Percentiles rank a stretch among this genome's conserved stretches.
These are phyloP conservation scores for Coprinopsis sp. DNA, from an alignment of 768 basidiomycete genomes.

Conservation along the genomic window DNA sequence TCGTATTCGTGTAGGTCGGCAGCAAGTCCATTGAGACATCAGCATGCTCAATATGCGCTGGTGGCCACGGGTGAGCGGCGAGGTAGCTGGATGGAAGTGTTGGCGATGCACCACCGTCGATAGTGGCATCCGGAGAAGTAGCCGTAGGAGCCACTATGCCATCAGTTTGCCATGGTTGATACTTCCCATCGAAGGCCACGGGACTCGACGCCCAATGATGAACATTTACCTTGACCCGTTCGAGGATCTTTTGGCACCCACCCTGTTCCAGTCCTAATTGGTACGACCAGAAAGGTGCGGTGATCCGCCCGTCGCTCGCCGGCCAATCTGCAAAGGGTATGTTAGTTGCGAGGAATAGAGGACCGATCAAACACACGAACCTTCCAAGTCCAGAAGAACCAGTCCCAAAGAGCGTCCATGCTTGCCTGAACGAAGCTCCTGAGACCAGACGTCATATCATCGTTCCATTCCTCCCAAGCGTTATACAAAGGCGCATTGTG, in stretches of 20 bases:
- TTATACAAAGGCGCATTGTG: slow-evolving; percentile 20
- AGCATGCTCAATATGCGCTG: slow-evolving; percentile 40
- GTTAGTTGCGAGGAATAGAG: neutral
- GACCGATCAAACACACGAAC: slow-evolving; percentile 3
- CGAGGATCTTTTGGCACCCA: slow-evolving; percentile 73
- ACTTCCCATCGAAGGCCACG: slow-evolving; percentile 32
- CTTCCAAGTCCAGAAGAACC: slow-evolving; percentile 37
- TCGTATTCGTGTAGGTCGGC: slow-evolving; percentile 58
- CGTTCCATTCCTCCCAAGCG: slow-evolving; percentile 51
- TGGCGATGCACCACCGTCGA: slow-evolving; percentile 50
- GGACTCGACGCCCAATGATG: slow-evolving; percentile 36
- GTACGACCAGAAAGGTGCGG: slow-evolving; percentile 32
- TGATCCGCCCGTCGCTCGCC: slow-evolving; percentile 40
- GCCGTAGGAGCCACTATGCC: too few relatives aligned
- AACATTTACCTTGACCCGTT: slow-evolving; percentile 51
- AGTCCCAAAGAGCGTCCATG: slow-evolving; percentile 28
- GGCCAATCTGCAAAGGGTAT: slow-evolving; percentile 7
- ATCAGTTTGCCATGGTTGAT: slow-evolving; percentile 55
- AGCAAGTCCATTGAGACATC: slow-evolving; percentile 34
- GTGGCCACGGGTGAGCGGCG: slow-evolving; percentile 48
- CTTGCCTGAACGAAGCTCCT: slow-evolving; percentile 49
- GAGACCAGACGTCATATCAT: slow-evolving; percentile 20
- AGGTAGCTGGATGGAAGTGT: slow-evolving; percentile 37
- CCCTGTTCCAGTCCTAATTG: slow-evolving; percentile 49
- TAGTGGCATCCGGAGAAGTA: too few relatives aligned